Conservation (phyloP, 2,329 filamentous ascomycete species). For the Colletotrichum musicola region DNA sequence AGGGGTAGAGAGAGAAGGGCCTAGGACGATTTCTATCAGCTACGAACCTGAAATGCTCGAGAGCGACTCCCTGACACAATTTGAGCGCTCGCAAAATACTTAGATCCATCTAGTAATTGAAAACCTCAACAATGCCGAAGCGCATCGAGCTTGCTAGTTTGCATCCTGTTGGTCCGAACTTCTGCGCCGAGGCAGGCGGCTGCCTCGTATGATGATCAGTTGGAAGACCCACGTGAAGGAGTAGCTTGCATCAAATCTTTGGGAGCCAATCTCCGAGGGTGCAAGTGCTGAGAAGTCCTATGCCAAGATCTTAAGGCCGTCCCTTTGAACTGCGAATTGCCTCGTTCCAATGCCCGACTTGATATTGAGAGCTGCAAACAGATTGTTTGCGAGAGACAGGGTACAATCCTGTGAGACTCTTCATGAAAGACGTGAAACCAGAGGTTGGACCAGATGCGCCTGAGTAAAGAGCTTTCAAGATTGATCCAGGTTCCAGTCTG, state of each 20-base stretch:
- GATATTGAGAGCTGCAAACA: background rate
- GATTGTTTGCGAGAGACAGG: background rate
- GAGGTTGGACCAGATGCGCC: background rate
- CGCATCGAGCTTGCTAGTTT: background rate
- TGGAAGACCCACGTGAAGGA: slow-evolving; percentile 1
- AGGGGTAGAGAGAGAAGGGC: too few relatives aligned
- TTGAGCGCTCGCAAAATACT: too few relatives aligned
- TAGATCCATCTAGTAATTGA: too few relatives aligned
- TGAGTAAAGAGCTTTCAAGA: background rate
- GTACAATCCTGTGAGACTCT: background rate
- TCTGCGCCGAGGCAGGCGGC: background rate
- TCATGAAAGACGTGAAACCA: background rate
- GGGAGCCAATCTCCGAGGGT: slow-evolving; percentile 8
- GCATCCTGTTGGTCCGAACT: background rate
- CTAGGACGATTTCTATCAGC: too few relatives aligned
- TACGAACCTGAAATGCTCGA: too few relatives aligned
- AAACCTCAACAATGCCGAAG: too few relatives aligned
- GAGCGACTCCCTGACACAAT: too few relatives aligned
- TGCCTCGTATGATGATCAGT: background rate
- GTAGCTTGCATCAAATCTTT: background rate
- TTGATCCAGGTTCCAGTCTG: background rate
- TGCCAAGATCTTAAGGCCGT: background rate
- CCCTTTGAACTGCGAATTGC: background rate
- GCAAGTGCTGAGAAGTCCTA: background rate
- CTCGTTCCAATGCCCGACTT: background rate